A percentile compares a stretch with the other conserved stretches of the same genome.
These are phyloP conservation scores for Tricholoma bakamatsutake DNA, from an alignment of 768 basidiomycete genomes.

Conservation along the genomic window DNA sequence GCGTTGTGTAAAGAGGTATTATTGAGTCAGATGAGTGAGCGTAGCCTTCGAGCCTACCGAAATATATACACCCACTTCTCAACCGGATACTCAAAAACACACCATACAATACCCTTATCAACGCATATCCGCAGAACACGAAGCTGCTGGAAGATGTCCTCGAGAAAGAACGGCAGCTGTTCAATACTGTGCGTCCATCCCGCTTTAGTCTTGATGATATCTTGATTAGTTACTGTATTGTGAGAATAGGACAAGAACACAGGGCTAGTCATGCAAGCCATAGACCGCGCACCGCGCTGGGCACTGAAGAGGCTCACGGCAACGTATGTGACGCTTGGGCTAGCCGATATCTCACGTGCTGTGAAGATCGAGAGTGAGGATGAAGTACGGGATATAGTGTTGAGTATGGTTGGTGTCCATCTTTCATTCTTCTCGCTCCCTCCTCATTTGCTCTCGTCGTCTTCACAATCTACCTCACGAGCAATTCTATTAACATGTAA, in stretches of 20 bases:
- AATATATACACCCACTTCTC: slow-evolving; percentile 62
- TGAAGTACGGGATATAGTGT: slow-evolving; percentile 51
- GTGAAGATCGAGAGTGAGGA: slow-evolving; percentile 46
- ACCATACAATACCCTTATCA: slow-evolving; percentile 58
- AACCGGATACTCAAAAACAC: slow-evolving; percentile 59
- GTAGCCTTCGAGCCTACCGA: slow-evolving; percentile 53
- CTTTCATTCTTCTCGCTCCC: background rate
- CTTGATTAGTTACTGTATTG: background rate
- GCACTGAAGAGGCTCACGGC: slow-evolving; percentile 72
- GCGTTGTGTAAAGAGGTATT: background rate
- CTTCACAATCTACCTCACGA: background rate
- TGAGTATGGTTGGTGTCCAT: slow-evolving; percentile 60
- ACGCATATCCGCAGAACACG: slow-evolving; percentile 56
- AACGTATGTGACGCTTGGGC: slow-evolving; percentile 74
- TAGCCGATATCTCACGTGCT: slow-evolving; percentile 62
- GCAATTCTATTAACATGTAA: background rate
- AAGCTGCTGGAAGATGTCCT: slow-evolving; percentile 38
- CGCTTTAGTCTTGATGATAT: background rate
- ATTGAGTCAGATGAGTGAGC: background rate
- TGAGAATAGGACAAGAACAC: slow-evolving; percentile 57
- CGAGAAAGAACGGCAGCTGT: slow-evolving; percentile 50
- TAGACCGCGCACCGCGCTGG: slow-evolving; percentile 72
- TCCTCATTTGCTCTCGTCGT: background rate
- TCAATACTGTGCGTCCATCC: slow-evolving; percentile 47
- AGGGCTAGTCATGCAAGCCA: slow-evolving; percentile 62